These are phyloP conservation scores for Penicillium waksmanii DNA, from an alignment of 495 filamentous ascomycete genomes.

Conservation along the genomic window DNA sequence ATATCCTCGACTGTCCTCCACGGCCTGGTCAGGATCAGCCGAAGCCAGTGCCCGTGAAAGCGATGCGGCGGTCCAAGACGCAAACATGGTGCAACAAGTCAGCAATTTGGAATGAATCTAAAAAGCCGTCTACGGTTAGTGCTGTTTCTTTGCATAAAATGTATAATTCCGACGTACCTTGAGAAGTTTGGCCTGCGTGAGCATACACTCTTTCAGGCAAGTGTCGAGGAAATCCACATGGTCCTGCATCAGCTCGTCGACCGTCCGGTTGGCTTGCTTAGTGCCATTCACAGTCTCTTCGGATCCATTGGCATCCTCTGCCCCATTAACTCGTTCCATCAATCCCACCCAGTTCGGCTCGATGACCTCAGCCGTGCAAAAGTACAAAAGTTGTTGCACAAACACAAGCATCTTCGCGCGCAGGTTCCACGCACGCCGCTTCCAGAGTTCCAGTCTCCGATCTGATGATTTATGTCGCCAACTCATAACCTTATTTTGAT, in stretches of 20 bases:
- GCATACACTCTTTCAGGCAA: slow-evolving; percentile 98
- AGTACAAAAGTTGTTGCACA: slow-evolving; percentile 93
- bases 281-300: slow-evolving; percentile 50
- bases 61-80: slow-evolving; percentile 74
- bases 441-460: slow-evolving; percentile 83
- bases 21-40: slow-evolving; percentile 72
- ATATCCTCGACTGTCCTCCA: slow-evolving; percentile 46
- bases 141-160: background rate
- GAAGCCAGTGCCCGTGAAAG: slow-evolving; percentile 78
- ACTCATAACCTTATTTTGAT: slow-evolving; percentile 78
- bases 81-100: slow-evolving; percentile 90
- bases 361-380: slow-evolving; percentile 94
- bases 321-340: slow-evolving; percentile 78
- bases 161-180: slow-evolving; percentile 60
- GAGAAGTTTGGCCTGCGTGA: slow-evolving; percentile 91
- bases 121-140: background rate
- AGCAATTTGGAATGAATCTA: slow-evolving; percentile 96
- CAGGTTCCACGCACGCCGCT: slow-evolving; percentile 87
- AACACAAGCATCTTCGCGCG: slow-evolving; percentile 95
- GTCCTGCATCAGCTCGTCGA: slow-evolving; percentile 98
- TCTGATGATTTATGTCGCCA: slow-evolving; percentile 83
- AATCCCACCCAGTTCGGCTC: slow-evolving; percentile 95
- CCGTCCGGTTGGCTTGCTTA: slow-evolving; percentile 72
- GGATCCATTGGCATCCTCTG: slow-evolving; percentile 54
- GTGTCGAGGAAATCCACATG: slow-evolving; percentile 98